A percentile compares a stretch with the other conserved stretches of the same genome.
phyloP scores from a whole-genome alignment of 306 rosid genomes.

The Pterocarpus macrocarpus region DNA sequence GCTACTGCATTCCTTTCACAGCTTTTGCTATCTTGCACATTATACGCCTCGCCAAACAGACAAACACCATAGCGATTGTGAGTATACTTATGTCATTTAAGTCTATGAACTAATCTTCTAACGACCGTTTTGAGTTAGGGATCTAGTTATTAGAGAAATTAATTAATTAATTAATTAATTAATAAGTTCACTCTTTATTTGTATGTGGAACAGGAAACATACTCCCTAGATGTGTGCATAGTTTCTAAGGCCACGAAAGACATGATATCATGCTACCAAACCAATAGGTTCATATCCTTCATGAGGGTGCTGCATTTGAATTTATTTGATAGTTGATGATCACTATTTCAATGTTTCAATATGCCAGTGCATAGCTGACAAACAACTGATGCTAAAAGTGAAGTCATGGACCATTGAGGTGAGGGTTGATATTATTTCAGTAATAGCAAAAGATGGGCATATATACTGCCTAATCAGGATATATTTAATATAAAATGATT shows the following conservation, averaged over 20 bases:
- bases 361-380: no score
- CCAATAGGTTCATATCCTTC: constrained; percentile 14
- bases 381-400: no score
- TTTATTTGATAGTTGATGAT: background rate
- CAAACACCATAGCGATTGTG: constrained; percentile 94
- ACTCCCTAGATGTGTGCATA: constrained; percentile 23
- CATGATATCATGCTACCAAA: constrained; percentile 22
- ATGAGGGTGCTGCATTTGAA: constrained; percentile 29
- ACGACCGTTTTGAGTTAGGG: background rate
- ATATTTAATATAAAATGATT: no score
- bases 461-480: no score
- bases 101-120: constrained; percentile 30
- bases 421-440: no score
- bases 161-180: constrained; percentile 40
- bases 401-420: no score
- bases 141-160: constrained; percentile 36
- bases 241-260: constrained; percentile 44
- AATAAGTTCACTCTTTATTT: constrained; percentile 33
- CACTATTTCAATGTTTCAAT: no score
- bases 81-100: constrained; percentile 41
- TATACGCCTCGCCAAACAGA: constrained; percentile 92
- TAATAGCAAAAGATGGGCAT: no score
- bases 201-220: constrained; percentile 49
- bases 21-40: constrained; percentile 90
- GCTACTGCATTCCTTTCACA: constrained; percentile 97